A percentile compares a stretch with the other conserved stretches of the same genome.
These are phyloP conservation scores for Xylaria sp. DNA, from an alignment of 2,329 filamentous ascomycete species.

Conservation along the genomic window DNA sequence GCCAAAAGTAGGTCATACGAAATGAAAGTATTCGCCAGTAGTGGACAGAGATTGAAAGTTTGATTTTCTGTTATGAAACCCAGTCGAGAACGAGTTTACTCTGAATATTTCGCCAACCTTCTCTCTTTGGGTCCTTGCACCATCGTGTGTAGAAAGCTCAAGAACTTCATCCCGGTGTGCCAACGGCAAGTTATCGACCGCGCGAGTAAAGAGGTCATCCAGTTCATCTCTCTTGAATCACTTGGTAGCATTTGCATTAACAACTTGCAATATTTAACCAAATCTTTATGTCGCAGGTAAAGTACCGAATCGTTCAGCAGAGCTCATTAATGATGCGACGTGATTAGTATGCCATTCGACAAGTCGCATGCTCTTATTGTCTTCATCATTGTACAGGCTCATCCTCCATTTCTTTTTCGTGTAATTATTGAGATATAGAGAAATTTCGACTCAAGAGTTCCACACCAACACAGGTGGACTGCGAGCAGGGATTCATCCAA, in stretches of 20 bases:
- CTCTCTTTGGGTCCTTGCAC: conserved; percentile 36
- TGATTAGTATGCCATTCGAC: background rate
- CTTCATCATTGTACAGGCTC: background rate
- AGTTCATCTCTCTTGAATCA: conserved; percentile 39
- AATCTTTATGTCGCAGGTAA: background rate
- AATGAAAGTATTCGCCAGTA: conserved; percentile 44
- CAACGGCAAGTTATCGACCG: conserved; percentile 43
- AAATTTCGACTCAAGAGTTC: background rate
- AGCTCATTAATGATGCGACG: background rate
- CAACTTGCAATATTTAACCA: no score
- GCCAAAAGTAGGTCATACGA: background rate
- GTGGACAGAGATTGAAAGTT: conserved; percentile 50
- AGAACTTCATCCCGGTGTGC: conserved; percentile 43
- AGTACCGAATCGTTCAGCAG: background rate
- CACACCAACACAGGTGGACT: background rate
- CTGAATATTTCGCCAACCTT: conserved; percentile 48
- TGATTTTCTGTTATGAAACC: conserved; percentile 39
- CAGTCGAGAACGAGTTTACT: conserved; percentile 48
- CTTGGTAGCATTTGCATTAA: conserved; percentile 34
- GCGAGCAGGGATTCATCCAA: background rate
- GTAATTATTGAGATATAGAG: background rate
- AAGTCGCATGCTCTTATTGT: background rate
- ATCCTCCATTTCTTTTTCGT: background rate
- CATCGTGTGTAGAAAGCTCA: conserved; percentile 46
- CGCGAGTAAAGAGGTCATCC: conserved; percentile 43